Evolutionary conservation across 768 basidiomycete genomes (phyloP).

Genomic region (Termitomyces sp.): DNA sequence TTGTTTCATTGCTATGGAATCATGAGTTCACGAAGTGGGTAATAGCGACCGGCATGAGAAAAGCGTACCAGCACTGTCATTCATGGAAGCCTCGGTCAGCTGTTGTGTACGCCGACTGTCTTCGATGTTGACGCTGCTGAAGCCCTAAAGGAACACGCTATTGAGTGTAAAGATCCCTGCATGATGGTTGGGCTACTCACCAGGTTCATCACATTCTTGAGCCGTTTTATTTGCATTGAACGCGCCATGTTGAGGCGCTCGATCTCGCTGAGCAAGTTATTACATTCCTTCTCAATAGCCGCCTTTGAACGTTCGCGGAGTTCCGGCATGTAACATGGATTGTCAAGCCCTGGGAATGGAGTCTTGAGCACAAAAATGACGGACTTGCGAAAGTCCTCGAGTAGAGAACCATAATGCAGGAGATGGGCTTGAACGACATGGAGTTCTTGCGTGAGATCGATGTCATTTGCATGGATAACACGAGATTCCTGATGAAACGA

Average conservation of each 20-base stretch:
- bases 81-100: slow-evolving; percentile 34
- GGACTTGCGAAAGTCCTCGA: slow-evolving; percentile 47
- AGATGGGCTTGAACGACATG: slow-evolving; percentile 55
- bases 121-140: slow-evolving; percentile 41
- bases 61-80: slow-evolving; percentile 34
- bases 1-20: slow-evolving; percentile 37
- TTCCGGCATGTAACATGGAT: slow-evolving; percentile 9
- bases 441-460: slow-evolving; percentile 43
- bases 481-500: slow-evolving; percentile 33
- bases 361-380: slow-evolving; percentile 44
- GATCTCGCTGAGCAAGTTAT: slow-evolving; percentile 43
- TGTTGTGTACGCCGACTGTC: slow-evolving; percentile 37
- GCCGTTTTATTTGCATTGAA: slow-evolving; percentile 34
- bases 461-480: slow-evolving; percentile 33
- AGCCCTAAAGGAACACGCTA: slow-evolving; percentile 25
- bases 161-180: not conserved
- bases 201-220: slow-evolving; percentile 48
- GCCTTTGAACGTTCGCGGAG: slow-evolving; percentile 13
- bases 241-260: slow-evolving; percentile 37
- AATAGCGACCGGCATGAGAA: not conserved
- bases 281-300: slow-evolving; percentile 37
- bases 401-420: slow-evolving; percentile 46
- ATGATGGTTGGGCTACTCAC: slow-evolving; percentile 16
- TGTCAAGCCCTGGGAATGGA: slow-evolving; percentile 40
- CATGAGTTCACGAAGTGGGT: not conserved